Evolutionary conservation across 23 red algal species (phyloP).

Genomic region (Gracilaria domingensis): DNA sequence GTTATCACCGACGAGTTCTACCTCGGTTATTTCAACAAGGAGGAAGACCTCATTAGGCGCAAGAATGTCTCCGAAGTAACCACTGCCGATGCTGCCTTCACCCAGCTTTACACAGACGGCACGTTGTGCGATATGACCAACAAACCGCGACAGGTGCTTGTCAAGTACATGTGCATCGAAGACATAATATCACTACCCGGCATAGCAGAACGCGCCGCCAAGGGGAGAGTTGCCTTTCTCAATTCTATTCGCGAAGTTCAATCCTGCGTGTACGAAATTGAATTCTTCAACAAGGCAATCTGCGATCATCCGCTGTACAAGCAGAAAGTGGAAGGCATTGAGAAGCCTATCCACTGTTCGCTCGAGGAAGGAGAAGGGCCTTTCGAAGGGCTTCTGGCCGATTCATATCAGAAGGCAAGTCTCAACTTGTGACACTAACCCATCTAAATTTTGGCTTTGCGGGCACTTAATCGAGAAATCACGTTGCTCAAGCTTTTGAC

Average conservation of each 20-base stretch:
- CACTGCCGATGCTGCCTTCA: conserved; percentile 46
- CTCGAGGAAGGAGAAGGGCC: conserved; percentile 50
- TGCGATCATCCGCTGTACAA: conserved; percentile 68
- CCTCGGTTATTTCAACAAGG: conserved; percentile 62
- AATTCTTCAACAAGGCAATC: conserved; percentile 80
- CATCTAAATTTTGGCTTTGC: conserved; percentile 25
- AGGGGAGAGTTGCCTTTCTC: conserved; percentile 33
- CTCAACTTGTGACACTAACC: conserved; percentile 52
- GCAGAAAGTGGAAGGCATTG: conserved; percentile 8
- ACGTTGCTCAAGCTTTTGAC: conserved; percentile 29
- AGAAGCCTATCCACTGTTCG: conserved; percentile 58
- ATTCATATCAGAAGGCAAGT: conserved; percentile 46
- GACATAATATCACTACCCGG: conserved; percentile 32
- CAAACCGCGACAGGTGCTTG: conserved; percentile 64
- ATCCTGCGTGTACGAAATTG: conserved; percentile 87
- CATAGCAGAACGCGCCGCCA: neutral
- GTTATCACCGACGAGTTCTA: conserved; percentile 22
- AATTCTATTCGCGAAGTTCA: conserved; percentile 70
- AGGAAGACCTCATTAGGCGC: conserved; percentile 32
- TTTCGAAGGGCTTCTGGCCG: conserved; percentile 49
- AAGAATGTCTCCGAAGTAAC: conserved; percentile 36
- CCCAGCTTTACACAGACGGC: conserved; percentile 75
- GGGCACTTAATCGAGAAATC: conserved; percentile 15
- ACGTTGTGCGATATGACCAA: conserved; percentile 78
- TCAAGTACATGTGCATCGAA: conserved; percentile 82